Evolutionary conservation across 2,329 filamentous ascomycete genomes (phyloP).

Genomic region (Aspergillus terreus): DNA sequence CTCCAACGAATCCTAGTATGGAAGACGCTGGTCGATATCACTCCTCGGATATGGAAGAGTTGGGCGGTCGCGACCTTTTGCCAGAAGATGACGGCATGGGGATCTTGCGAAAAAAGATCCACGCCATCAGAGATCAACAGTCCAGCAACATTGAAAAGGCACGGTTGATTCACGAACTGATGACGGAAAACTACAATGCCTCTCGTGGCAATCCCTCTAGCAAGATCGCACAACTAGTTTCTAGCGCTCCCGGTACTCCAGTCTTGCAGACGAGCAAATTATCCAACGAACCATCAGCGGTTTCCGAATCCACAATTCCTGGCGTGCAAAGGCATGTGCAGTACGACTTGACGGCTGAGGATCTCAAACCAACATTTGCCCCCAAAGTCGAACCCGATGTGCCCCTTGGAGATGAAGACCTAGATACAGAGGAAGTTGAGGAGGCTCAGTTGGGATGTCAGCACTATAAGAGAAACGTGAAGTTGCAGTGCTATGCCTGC

Average conservation of each 20-base stretch:
- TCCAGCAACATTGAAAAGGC: slow-evolving; percentile 64
- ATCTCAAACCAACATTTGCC: slow-evolving; percentile 65
- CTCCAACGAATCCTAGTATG: not conserved
- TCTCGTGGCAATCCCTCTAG: slow-evolving; percentile 33
- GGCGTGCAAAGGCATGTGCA: slow-evolving; percentile 26
- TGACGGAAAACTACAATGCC: slow-evolving; percentile 65
- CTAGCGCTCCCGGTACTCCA: too few relatives aligned
- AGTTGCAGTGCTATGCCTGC: slow-evolving; percentile 88
- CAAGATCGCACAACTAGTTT: not conserved
- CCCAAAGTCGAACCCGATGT: slow-evolving; percentile 39
- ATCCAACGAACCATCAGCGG: slow-evolving; percentile 25
- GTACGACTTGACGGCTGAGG: slow-evolving; percentile 48
- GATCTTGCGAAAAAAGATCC: slow-evolving; percentile 62
- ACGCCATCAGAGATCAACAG: slow-evolving; percentile 62
- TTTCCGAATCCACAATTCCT: slow-evolving; percentile 24
- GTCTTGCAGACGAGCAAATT: too few relatives aligned
- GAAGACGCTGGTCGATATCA: slow-evolving; percentile 1
- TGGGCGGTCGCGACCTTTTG: slow-evolving; percentile 33
- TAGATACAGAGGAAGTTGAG: slow-evolving; percentile 46
- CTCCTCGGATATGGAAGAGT: slow-evolving; percentile 14
- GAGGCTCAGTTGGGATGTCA: slow-evolving; percentile 69
- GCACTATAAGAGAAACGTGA: slow-evolving; percentile 94
- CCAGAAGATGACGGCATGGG: slow-evolving; percentile 80
- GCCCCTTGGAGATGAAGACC: slow-evolving; percentile 34
- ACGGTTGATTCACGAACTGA: slow-evolving; percentile 64